Evolutionary conservation across 2,329 filamentous ascomycete species (phyloP), one percentile per base, ranked within the genome.

Genomic region (Penicillium glabrum): DNA sequence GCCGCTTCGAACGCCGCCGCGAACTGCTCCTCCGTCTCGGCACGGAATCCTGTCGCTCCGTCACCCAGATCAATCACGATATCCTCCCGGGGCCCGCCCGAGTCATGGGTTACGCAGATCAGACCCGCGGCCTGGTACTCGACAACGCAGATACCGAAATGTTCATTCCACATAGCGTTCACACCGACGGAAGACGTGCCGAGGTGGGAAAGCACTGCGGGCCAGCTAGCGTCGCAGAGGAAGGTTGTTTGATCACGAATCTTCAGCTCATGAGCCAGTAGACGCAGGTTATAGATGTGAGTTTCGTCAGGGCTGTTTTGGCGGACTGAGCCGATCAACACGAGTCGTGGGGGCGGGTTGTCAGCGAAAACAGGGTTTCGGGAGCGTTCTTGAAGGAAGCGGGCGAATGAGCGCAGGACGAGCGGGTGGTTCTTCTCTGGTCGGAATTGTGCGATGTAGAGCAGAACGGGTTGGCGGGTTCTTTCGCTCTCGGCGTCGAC

Each of bases 91-190:
- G 95, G 95, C 0, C 95, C 95, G 9, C 93, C 95, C 50, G 90
- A 95, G 74, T 97, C 82, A 68, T 99, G 95, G 9, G 98, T 95
- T 0, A 99, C 93, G 5, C 89, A 87, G 56, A 99, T 92, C 56
- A 99, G 80, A 1, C 95, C 95, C 0, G 95, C 95, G 4, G 95
- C 95, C 72, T 98, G 93, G 71, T 98, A 99, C 79, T 99, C 95
- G 41, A 99, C 95, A 16, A 98, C 93, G 1, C 95, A 95, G 57
- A 99, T 99, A 23, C 95, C 95, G 72, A 99, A 99, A 75, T 99
- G 95, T 78, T 99, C 95, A 72, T 97, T 98, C 93, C 95, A 99
- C 95, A 99, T 99, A 69, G 90, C 91, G 67, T 99, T 99, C 29
- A 96, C 92, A 49, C 95, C 95, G 1, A 99, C 85, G 19, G 86